Conservation (phyloP, 495 filamentous ascomycete genomes). For the Entonaema liquescens region DNA sequence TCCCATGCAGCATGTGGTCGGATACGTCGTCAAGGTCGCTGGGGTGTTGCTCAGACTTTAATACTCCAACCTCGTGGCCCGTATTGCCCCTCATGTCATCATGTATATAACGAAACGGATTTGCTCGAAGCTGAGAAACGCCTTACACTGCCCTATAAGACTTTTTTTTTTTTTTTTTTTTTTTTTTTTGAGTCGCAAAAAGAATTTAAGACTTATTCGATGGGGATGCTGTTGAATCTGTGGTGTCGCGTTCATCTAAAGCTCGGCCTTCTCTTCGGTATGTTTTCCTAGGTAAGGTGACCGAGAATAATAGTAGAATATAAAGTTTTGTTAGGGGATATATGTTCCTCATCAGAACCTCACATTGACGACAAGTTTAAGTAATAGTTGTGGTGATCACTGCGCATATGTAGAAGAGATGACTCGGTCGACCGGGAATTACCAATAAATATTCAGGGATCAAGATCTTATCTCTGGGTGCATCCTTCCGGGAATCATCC, state of each 20-base stretch:
- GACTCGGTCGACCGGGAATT: conserved; percentile 17
- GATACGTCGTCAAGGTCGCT: background rate
- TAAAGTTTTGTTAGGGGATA: background rate
- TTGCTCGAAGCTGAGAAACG: background rate
- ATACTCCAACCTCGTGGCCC: background rate
- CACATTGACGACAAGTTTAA: background rate
- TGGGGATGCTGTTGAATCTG: background rate
- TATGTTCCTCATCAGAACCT: background rate
- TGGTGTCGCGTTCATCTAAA: background rate
- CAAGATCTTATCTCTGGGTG: conserved; percentile 14
- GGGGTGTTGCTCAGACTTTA: background rate
- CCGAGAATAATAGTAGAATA: background rate
- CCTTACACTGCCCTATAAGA: background rate
- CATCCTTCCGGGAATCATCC: background rate
- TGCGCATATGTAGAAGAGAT: background rate
- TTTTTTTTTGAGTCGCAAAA: background rate
- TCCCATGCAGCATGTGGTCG: background rate
- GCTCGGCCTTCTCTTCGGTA: background rate
- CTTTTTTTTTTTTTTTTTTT: background rate
- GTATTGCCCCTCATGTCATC: background rate
- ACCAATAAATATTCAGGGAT: background rate
- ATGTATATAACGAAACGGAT: background rate
- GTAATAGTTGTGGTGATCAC: background rate
- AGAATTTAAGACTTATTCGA: background rate
- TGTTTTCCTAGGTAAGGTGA: background rate